phyloP scores from a whole-genome alignment of 2,329 filamentous ascomycete genomes.

The Talaromyces amestolkiae region DNA sequence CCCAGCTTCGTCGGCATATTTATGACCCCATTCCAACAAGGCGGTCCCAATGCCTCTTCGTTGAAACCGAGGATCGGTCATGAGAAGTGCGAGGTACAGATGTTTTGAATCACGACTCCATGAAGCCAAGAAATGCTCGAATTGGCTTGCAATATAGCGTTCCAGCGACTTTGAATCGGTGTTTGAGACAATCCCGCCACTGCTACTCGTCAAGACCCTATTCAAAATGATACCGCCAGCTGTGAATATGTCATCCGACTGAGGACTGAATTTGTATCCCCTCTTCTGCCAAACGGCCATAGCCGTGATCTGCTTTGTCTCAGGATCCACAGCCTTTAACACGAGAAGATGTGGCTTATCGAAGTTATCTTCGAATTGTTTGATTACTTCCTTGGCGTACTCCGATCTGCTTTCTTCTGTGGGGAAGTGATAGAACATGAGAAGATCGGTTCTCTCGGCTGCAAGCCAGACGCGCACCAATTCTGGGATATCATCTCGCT shows the following conservation, averaged over 20 bases:
- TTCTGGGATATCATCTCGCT: conserved; percentile 2
- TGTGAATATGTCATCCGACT: not conserved
- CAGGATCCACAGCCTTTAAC: conserved; percentile 1
- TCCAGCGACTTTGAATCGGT: not conserved
- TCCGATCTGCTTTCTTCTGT: conserved; percentile 3
- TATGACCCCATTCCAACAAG: conserved; percentile 1
- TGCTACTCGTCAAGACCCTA: not conserved
- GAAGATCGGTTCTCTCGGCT: conserved; percentile 1
- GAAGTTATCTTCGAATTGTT: not conserved
- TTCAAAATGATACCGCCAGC: not conserved
- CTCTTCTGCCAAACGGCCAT: conserved; percentile 10
- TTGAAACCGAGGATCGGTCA: conserved; percentile 1
- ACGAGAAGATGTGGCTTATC: not conserved
- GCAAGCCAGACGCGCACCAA: not conserved
- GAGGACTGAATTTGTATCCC: not conserved
- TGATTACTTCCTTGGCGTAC: not conserved
- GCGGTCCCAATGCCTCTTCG: conserved; percentile 2
- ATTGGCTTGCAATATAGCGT: not conserved
- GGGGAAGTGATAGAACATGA: conserved; percentile 9
- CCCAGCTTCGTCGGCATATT: not conserved
- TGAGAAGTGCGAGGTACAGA: conserved; percentile 5
- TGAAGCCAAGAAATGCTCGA: not conserved
- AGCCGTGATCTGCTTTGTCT: not conserved
- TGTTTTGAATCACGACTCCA: conserved; percentile 3
- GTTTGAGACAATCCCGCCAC: not conserved